phyloP scores from a whole-genome alignment of 805 yeast genomes.

The Candida glaebosa region DNA sequence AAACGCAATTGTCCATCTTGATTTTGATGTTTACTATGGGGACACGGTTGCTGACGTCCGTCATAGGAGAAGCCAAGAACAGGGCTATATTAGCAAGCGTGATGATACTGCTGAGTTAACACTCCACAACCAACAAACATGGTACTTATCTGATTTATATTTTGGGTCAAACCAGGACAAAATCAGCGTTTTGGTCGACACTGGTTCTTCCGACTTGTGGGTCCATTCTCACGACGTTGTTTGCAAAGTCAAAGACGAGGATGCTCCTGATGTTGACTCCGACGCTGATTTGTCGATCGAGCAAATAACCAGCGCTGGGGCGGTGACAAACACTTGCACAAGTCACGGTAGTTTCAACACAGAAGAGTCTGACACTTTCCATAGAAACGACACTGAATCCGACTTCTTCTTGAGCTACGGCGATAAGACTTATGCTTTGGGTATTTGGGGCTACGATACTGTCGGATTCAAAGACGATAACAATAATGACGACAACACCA shows the following conservation, averaged over 20 bases:
- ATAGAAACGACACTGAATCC: not conserved
- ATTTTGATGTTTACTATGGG: constrained; percentile 1
- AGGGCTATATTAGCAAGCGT: constrained; percentile 1
- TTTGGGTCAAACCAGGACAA: constrained; percentile 22
- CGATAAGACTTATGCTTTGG: constrained; percentile 48
- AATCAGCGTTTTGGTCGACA: constrained; percentile 14
- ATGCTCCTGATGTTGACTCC: not conserved
- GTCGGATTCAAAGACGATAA: constrained; percentile 24
- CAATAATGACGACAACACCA: constrained; percentile 10
- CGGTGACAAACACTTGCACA: constrained; percentile 33
- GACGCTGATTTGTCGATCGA: too few species aligned
- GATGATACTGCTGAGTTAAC: not conserved
- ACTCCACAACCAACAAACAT: constrained; percentile 1
- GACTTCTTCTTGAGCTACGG: constrained; percentile 30
- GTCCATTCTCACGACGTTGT: constrained; percentile 11
- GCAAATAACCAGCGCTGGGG: too few species aligned
- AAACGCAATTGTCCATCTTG: not conserved
- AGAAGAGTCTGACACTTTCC: constrained; percentile 6
- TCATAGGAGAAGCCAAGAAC: not conserved
- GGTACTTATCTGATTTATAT: constrained; percentile 4
- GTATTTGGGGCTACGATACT: constrained; percentile 43
- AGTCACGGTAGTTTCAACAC: constrained; percentile 9
- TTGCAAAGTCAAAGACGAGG: constrained; percentile 11
- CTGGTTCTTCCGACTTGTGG: constrained; percentile 21
- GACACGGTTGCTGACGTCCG: not conserved